Evolutionary conservation across 768 basidiomycete genomes (phyloP).

Genomic region (Calocybe gangraenosa): DNA sequence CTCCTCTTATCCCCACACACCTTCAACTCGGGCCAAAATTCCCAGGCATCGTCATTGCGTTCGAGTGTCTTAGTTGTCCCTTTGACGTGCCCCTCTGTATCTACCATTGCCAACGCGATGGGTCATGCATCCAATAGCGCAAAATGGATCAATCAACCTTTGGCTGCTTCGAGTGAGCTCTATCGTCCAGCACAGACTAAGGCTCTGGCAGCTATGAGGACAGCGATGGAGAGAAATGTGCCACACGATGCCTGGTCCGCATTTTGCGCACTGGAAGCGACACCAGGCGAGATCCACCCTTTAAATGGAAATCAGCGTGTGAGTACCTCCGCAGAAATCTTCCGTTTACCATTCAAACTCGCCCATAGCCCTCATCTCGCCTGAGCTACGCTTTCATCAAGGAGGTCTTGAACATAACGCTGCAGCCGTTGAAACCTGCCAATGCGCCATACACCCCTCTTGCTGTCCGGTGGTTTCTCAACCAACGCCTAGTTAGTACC

Average conservation of each 20-base stretch:
- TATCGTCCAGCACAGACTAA: constrained; percentile 8
- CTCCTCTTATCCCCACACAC: constrained; percentile 42
- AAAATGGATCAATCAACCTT: constrained; percentile 10
- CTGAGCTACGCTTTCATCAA: constrained; percentile 54
- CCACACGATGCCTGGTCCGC: no score
- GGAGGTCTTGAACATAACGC: constrained; percentile 46
- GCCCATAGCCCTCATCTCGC: not conserved
- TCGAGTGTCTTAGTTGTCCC: constrained; percentile 63
- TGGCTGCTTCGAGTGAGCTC: not conserved
- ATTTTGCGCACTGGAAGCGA: no score
- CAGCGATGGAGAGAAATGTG: constrained; percentile 8
- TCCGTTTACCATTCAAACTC: not conserved
- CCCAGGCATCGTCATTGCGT: constrained; percentile 25
- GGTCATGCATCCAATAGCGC: constrained; percentile 26
- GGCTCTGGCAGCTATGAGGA: constrained; percentile 16
- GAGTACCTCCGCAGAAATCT: not conserved
- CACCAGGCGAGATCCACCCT: no score
- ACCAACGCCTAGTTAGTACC: constrained; percentile 49
- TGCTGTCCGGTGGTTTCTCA: constrained; percentile 54
- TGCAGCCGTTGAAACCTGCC: constrained; percentile 36
- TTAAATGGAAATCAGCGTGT: no score
- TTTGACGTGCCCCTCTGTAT: constrained; percentile 43
- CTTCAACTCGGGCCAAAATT: constrained; percentile 13
- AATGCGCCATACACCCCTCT: constrained; percentile 49
- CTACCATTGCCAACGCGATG: constrained; percentile 43